Percentiles rank a stretch among this genome's conserved stretches.
Conservation (phyloP, 2,329 filamentous ascomycete genomes). For the Periconia sp. region DNA sequence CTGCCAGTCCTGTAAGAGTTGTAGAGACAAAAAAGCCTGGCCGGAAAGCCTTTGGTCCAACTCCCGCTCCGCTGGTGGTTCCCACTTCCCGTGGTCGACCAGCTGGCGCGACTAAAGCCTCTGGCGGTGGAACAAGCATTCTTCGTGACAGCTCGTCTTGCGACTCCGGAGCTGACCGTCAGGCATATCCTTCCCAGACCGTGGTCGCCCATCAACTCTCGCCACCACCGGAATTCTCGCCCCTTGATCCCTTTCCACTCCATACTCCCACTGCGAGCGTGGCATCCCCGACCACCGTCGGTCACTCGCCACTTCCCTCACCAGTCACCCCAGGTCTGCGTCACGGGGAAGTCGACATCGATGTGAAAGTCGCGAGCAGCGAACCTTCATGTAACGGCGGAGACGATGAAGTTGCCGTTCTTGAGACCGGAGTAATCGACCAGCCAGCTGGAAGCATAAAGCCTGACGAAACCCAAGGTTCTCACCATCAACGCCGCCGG, state of each 20-base stretch:
- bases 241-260: constrained; percentile 36
- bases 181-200: constrained; percentile 14
- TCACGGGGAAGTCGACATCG: constrained; percentile 31
- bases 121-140: constrained; percentile 21
- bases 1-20: constrained; percentile 23
- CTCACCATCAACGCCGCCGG: constrained; percentile 36
- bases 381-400: constrained; percentile 38
- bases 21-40: constrained; percentile 22
- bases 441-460: constrained; percentile 31
- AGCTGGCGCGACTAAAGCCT: constrained; percentile 19
- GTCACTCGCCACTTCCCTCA: constrained; percentile 40
- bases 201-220: constrained; percentile 27
- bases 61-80: constrained; percentile 28
- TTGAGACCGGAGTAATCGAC: constrained; percentile 31
- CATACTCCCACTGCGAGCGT: constrained; percentile 31
- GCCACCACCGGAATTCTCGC: constrained; percentile 36
- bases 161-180: constrained; percentile 25
- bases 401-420: constrained; percentile 31
- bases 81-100: constrained; percentile 32
- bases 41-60: constrained; percentile 20
- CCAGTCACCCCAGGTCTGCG: constrained; percentile 43
- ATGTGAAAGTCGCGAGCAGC: constrained; percentile 45
- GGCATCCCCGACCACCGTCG: constrained; percentile 36
- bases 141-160: constrained; percentile 39
- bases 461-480: constrained; percentile 19